Conservation (phyloP, 768 basidiomycete genomes). For the Tricholoma terreum region DNA sequence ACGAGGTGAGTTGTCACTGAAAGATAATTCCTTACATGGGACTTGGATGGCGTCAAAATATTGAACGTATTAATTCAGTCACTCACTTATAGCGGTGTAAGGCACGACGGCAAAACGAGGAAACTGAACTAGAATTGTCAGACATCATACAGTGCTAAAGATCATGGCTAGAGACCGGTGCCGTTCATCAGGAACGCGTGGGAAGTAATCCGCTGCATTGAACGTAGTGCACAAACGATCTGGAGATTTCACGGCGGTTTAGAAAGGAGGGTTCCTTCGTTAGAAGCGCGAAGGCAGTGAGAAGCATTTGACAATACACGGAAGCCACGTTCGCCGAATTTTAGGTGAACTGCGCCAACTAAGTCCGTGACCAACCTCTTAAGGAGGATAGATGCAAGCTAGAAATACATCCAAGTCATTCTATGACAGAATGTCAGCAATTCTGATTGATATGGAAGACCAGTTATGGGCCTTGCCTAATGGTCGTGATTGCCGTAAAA, state of each 20-base stretch:
- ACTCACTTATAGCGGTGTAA: no score
- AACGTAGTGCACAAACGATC: slow-evolving; percentile 2
- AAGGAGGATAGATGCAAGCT: slow-evolving; percentile 5
- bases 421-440: slow-evolving; percentile 2
- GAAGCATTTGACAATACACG: slow-evolving; percentile 5
- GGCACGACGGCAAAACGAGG: no score
- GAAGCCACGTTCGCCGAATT: slow-evolving; percentile 5
- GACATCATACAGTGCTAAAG: no score
- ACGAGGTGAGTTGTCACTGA: no score
- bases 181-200: no score
- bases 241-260: not conserved
- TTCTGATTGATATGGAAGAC: not conserved
- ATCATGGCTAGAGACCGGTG: no score
- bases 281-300: not conserved
- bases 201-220: no score
- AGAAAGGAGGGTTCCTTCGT: not conserved
- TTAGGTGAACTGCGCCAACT: not conserved
- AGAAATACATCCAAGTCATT: slow-evolving; percentile 12
- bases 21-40: no score
- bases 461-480: slow-evolving; percentile 2
- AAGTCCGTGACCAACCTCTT: not conserved
- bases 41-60: no score
- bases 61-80: no score
- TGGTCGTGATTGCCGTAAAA: not conserved
- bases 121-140: no score